phyloP scores from a whole-genome alignment of 495 filamentous ascomycete species.

The Acidomyces sp. region DNA sequence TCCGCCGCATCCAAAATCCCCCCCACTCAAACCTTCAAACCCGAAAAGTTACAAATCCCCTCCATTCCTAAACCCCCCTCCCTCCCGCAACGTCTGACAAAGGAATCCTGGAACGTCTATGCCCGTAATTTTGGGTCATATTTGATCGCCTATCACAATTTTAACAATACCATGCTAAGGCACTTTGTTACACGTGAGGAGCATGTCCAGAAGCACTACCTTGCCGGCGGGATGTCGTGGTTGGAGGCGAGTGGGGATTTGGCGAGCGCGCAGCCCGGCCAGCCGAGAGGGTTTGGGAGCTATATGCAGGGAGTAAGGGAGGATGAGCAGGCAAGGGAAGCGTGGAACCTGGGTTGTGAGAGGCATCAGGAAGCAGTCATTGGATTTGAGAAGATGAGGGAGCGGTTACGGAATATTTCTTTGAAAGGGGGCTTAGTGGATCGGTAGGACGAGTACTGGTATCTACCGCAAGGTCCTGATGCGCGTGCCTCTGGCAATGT shows the following conservation, averaged over 20 bases:
- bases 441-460: too few relatives aligned
- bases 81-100: slow-evolving; percentile 32
- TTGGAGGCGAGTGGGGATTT: slow-evolving; percentile 41
- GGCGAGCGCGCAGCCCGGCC: slow-evolving; percentile 26
- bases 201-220: slow-evolving; percentile 11
- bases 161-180: slow-evolving; percentile 48
- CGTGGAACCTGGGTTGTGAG: slow-evolving; percentile 53
- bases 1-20: slow-evolving; percentile 43
- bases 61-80: slow-evolving; percentile 43
- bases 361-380: slow-evolving; percentile 48
- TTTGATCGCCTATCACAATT: slow-evolving; percentile 53
- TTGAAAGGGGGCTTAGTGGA: slow-evolving; percentile 10
- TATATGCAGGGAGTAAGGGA: slow-evolving; percentile 52
- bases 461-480: too few relatives aligned
- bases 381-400: slow-evolving; percentile 41
- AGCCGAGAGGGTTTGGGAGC: slow-evolving; percentile 36
- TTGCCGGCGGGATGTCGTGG: slow-evolving; percentile 33
- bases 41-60: slow-evolving; percentile 43
- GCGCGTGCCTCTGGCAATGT: too few relatives aligned
- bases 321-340: slow-evolving; percentile 46
- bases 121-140: slow-evolving; percentile 51
- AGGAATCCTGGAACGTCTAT: slow-evolving; percentile 43
- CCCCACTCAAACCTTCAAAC: slow-evolving; percentile 28
- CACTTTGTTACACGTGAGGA: slow-evolving; percentile 54
- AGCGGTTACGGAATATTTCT: slow-evolving; percentile 13